phyloP scores from a whole-genome alignment of 2,329 filamentous ascomycete species.

The Penicillium freii region DNA sequence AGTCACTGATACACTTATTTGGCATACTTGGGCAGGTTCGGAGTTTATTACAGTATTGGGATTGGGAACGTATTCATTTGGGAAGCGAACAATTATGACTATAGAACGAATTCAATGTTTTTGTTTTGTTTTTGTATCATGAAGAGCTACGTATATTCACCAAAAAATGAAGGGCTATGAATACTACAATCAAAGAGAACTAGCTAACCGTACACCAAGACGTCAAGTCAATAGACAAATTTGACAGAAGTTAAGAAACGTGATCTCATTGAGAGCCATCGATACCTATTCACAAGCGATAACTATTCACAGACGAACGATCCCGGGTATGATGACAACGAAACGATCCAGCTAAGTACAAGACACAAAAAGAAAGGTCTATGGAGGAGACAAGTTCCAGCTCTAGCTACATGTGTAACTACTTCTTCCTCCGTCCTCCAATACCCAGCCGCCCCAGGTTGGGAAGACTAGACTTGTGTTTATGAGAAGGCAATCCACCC shows the following conservation, averaged over 20 bases:
- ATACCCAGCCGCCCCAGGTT: slow-evolving; percentile 72
- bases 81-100: slow-evolving; percentile 1
- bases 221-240: background rate
- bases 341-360: slow-evolving; percentile 8
- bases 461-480: slow-evolving; percentile 62
- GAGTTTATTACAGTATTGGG: background rate
- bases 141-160: background rate
- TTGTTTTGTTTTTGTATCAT: background rate
- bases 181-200: background rate
- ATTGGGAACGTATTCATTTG: background rate
- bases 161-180: background rate
- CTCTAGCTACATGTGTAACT: slow-evolving; percentile 8
- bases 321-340: slow-evolving; percentile 24
- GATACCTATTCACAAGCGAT: background rate
- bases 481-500: slow-evolving; percentile 45
- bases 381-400: background rate
- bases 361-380: background rate
- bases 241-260: background rate
- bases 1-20: slow-evolving; percentile 61
- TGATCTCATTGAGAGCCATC: background rate
- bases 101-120: background rate
- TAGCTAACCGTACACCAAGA: background rate
- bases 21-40: background rate
- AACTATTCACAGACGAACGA: background rate
- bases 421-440: slow-evolving; percentile 58